Base-by-base conservation (phyloP, 306 rosid genomes). In the Delonix regia region DNA sequence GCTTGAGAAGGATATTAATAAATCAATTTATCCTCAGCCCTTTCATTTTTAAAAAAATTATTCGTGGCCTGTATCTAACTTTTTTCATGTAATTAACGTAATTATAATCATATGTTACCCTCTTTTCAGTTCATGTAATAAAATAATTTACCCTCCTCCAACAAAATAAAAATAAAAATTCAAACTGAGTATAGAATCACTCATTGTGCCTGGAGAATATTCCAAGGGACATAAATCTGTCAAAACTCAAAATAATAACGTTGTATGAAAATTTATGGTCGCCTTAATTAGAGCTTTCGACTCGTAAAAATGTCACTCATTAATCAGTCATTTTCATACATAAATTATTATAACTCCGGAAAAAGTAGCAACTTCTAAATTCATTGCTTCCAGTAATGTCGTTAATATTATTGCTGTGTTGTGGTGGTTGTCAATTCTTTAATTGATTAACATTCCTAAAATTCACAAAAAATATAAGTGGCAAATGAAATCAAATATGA, bases 261-360 rank as follows among this genome's bases (percentile, higher is more conserved):
- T 0, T 45, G 4, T 7, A 0, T 45, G 51, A 45, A 45, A 45
- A 45, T 45, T 12, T 36, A 36, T 36, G 3, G 30, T 55, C 30
- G 9, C 22, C 27, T 5, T 27, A 21, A 30, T 21, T 21, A 4
- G 61, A 16, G 19, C 7, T 6, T n/a, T 7, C 24, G n/a, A n/a
- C n/a, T n/a, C n/a, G 28, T 65, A 38, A n/a, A 64, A 63, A 36
- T 9, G 30, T 14, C 51, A 65, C 30, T 5, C 10, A 65, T 21
- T 38, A 60, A 28, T 65, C 30, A 11, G 71, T 65, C 71, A 65
- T 11, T 19, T 2, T 41, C 71, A 41, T 66, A 66, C 71, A 51
- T 19, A 39, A 65, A 66, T 66, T 66, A 41, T 66, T 38, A 21
- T 22, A 41, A 66, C 27, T 39, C n/a, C 7, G 4, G 21, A 27